A percentile compares a stretch with the other conserved stretches of the same genome.
phyloP scores from a whole-genome alignment of 331 rosid genomes.

The Erythrophleum ivorense region DNA sequence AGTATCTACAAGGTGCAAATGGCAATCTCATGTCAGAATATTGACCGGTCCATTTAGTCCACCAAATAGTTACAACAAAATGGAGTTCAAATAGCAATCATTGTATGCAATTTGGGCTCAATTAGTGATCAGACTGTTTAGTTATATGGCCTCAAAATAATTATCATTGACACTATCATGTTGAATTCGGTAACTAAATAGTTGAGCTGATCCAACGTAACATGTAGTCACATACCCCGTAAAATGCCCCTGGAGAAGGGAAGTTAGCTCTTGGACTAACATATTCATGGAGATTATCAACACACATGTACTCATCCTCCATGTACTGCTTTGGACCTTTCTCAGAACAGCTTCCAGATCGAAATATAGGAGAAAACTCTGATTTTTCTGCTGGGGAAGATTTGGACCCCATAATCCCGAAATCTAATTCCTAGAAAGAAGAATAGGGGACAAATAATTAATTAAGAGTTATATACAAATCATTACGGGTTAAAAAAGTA shows the following conservation, averaged over 20 bases:
- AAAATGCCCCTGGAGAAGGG: constrained; percentile 59
- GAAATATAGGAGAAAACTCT: constrained; percentile 39
- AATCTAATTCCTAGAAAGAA: constrained; percentile 50
- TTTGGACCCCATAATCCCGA: constrained; percentile 36
- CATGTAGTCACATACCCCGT: constrained; percentile 51
- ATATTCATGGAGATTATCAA: constrained; percentile 42
- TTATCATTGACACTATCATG: neutral
- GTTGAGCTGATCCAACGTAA: neutral
- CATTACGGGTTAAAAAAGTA: neutral
- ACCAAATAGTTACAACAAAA: neutral
- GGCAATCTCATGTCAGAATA: neutral
- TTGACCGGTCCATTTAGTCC: constrained; percentile 14
- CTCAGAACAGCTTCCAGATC: constrained; percentile 58
- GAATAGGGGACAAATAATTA: constrained; percentile 22
- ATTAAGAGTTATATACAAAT: neutral
- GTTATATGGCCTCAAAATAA: neutral
- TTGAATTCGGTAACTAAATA: neutral
- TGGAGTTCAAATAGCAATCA: neutral
- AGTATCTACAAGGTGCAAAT: constrained; percentile 11
- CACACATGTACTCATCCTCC: constrained; percentile 57
- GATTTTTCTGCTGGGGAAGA: constrained; percentile 44
- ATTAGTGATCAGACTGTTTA: neutral
- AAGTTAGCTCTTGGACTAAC: constrained; percentile 19
- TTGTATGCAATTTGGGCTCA: neutral
- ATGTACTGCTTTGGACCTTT: constrained; percentile 62